Conservation (phyloP, 2,329 filamentous ascomycete species). For the Amylocarpus encephaloides region DNA sequence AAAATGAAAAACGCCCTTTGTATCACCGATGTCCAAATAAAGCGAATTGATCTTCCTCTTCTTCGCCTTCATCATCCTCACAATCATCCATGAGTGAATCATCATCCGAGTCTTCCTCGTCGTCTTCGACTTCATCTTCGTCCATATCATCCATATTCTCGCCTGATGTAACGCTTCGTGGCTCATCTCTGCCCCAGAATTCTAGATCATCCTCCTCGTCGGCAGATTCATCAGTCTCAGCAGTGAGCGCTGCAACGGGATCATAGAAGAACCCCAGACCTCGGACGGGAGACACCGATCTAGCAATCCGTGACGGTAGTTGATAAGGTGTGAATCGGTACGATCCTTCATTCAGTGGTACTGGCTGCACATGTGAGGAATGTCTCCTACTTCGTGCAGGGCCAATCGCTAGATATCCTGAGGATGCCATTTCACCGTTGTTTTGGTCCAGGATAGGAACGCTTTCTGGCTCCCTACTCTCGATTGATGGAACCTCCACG, state of each 20-base stretch:
- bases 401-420: constrained; percentile 7
- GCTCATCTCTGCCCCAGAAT: constrained; percentile 43
- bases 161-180: constrained; percentile 24
- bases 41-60: constrained; percentile 41
- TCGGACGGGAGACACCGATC: constrained; percentile 32
- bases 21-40: constrained; percentile 45
- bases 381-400: constrained; percentile 25
- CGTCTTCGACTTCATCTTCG: constrained; percentile 28
- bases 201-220: constrained; percentile 45
- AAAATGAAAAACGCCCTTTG: constrained; percentile 3
- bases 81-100: constrained; percentile 29
- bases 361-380: constrained; percentile 25
- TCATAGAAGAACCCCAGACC: constrained; percentile 26
- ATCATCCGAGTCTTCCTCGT: constrained; percentile 33
- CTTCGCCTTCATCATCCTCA: constrained; percentile 38
- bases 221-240: constrained; percentile 41
- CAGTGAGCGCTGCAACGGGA: constrained; percentile 31
- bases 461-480: constrained; percentile 20
- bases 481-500: constrained; percentile 20
- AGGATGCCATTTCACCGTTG: constrained; percentile 14
- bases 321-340: constrained; percentile 24
- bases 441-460: constrained; percentile 13
- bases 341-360: constrained; percentile 6
- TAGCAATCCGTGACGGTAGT: constrained; percentile 23
- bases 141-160: constrained; percentile 25